Percentiles rank a stretch among this genome's conserved stretches.
These are phyloP conservation scores for Ailanthus altissimus DNA, from an alignment of 345 rosid species.

Conservation along the genomic window DNA sequence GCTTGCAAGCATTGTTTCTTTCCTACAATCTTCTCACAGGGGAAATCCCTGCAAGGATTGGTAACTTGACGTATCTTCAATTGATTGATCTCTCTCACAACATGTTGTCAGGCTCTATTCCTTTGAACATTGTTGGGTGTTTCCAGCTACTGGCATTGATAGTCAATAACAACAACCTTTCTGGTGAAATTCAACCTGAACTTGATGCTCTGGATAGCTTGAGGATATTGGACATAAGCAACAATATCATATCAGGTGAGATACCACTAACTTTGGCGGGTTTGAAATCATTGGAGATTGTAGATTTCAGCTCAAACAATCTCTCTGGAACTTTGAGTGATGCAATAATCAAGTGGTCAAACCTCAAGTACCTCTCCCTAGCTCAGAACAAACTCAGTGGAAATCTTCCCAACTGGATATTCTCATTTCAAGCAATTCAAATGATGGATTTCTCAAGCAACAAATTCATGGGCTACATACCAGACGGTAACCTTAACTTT, in stretches of 20 bases:
- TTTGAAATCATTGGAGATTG: slow-evolving; percentile 79
- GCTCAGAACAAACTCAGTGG: slow-evolving; percentile 80
- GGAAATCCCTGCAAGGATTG: slow-evolving; percentile 76
- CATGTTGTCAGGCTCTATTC: slow-evolving; percentile 72
- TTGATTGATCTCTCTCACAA: slow-evolving; percentile 81
- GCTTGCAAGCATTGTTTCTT: slow-evolving; percentile 80
- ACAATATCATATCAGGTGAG: slow-evolving; percentile 77
- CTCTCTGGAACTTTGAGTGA: slow-evolving; percentile 78
- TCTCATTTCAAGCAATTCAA: slow-evolving; percentile 66
- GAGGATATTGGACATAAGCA: slow-evolving; percentile 80
- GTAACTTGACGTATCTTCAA: slow-evolving; percentile 87
- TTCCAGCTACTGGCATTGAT: slow-evolving; percentile 81
- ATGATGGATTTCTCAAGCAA: slow-evolving; percentile 79
- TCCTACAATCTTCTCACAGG: slow-evolving; percentile 79
- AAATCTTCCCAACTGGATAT: slow-evolving; percentile 73
- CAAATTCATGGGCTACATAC: slow-evolving; percentile 75
- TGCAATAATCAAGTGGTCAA: slow-evolving; percentile 85
- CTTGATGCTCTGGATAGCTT: slow-evolving; percentile 84
- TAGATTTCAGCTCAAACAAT: slow-evolving; percentile 81
- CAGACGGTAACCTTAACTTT: slow-evolving; percentile 70
- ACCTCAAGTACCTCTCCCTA: slow-evolving; percentile 73
- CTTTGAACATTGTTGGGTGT: slow-evolving; percentile 79
- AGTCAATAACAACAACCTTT: slow-evolving; percentile 72
- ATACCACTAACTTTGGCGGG: slow-evolving; percentile 89
- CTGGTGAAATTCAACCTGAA: slow-evolving; percentile 87